phyloP scores from a whole-genome alignment of 345 rosid genomes.

The Gossypium stocksii region DNA sequence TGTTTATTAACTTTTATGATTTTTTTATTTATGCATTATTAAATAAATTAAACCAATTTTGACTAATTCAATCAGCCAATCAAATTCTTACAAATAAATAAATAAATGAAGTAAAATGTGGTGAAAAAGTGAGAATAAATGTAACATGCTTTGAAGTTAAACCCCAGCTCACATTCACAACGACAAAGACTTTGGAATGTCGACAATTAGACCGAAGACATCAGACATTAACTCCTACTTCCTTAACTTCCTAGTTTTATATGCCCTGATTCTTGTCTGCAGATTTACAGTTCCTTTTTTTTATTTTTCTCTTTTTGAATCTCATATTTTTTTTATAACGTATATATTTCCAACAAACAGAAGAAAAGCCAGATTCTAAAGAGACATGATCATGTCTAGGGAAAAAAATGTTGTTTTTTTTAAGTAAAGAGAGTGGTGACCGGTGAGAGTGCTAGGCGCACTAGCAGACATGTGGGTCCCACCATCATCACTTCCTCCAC shows the following conservation, averaged over 20 bases:
- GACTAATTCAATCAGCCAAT: too few species aligned
- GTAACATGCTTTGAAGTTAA: neutral
- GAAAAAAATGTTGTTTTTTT: neutral
- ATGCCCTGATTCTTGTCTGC: neutral
- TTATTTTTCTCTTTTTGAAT: neutral
- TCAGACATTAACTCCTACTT: neutral
- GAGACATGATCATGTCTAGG: slow-evolving; percentile 41
- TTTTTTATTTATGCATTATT: too few species aligned
- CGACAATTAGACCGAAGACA: neutral
- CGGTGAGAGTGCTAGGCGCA: slow-evolving; percentile 66
- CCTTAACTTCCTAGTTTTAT: neutral
- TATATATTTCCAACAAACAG: slow-evolving; percentile 23
- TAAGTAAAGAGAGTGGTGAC: slow-evolving; percentile 14
- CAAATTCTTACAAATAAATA: too few species aligned
- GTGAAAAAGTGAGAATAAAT: neutral
- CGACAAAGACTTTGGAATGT: slow-evolving; percentile 11
- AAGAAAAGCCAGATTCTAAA: slow-evolving; percentile 35
- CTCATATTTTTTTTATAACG: neutral
- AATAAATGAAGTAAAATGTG: neutral
- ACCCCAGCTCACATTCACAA: neutral
- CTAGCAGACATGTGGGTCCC: slow-evolving; percentile 54
- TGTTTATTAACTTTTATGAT: too few species aligned
- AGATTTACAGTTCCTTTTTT: neutral
- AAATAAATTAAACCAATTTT: too few species aligned
- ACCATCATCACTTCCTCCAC: slow-evolving; percentile 63